These are phyloP conservation scores for Rhododendron ovatum DNA, from an alignment of 148 eudicot genomes.

Conservation along the genomic window DNA sequence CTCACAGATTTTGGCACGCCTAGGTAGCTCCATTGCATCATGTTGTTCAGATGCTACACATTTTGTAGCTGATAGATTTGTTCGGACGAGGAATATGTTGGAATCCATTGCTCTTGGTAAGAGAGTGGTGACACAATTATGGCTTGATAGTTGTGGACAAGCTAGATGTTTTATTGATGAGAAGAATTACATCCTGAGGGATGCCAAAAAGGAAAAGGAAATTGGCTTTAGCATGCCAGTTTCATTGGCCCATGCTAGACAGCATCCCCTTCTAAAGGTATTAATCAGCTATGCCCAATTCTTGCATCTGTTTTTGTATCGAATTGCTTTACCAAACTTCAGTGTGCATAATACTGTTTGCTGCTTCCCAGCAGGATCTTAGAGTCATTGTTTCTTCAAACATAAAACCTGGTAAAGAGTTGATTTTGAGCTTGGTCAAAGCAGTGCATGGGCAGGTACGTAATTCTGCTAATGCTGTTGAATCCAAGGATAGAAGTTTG, in stretches of 20 bases:
- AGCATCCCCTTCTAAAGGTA: constrained; percentile 77
- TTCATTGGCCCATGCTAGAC: constrained; percentile 63
- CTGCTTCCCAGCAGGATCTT: constrained; percentile 42
- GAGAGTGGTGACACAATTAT: constrained; percentile 70
- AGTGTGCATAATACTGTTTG: constrained; percentile 13
- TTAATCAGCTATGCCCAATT: background rate
- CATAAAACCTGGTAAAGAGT: constrained; percentile 59
- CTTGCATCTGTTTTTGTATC: background rate
- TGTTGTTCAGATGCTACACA: constrained; percentile 64
- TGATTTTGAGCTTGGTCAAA: constrained; percentile 61
- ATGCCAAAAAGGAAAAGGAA: constrained; percentile 80
- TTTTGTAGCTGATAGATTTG: constrained; percentile 76
- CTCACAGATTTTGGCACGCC: constrained; percentile 42
- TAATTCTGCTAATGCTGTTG: background rate
- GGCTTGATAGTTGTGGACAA: constrained; percentile 88
- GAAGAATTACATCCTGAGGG: constrained; percentile 75
- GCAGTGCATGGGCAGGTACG: constrained; percentile 83
- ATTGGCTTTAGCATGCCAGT: constrained; percentile 75
- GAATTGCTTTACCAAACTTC: background rate
- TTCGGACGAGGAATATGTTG: constrained; percentile 82
- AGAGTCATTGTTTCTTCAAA: constrained; percentile 60
- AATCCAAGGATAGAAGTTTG: background rate
- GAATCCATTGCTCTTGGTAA: constrained; percentile 89
- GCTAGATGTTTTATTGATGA: constrained; percentile 70
- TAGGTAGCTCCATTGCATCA: constrained; percentile 49